Conservation (phyloP, 2,329 filamentous ascomycete species). For the Colletotrichum cordylinicola region DNA sequence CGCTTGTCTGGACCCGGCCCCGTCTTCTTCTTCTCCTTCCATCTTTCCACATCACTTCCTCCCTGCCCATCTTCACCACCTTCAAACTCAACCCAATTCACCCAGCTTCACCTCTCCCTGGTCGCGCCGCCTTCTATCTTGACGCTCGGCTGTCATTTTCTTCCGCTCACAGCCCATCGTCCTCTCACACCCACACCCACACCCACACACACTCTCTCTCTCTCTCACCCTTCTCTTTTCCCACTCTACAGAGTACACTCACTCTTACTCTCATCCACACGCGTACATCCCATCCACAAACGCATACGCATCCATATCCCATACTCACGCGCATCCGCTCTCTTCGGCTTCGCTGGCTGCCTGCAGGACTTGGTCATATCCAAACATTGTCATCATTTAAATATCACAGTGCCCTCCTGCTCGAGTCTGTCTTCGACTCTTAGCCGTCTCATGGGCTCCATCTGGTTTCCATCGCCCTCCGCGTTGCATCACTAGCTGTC, state of each 20-base stretch:
- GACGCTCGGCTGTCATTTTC: constrained; percentile 10
- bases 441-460: constrained; percentile 14
- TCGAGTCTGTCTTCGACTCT: background rate
- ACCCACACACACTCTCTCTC: too few relatives aligned
- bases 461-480: background rate
- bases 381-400: background rate
- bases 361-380: background rate
- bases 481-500: background rate
- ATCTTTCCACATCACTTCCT: constrained; percentile 23
- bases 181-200: background rate
- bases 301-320: background rate
- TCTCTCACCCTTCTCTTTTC: background rate
- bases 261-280: background rate
- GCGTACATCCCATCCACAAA: background rate
- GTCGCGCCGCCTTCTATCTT: constrained; percentile 1
- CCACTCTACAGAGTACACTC: background rate
- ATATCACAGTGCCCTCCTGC: background rate
- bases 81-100: constrained; percentile 17
- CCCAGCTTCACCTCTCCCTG: constrained; percentile 11
- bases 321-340: background rate
- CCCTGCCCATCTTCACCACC: constrained; percentile 23
- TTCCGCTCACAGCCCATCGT: background rate
- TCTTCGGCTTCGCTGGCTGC: background rate
- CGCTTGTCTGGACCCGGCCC: constrained; percentile 19
- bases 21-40: constrained; percentile 21